Percentiles rank a stretch among this genome's conserved stretches.
Evolutionary conservation across 495 filamentous ascomycete genomes (phyloP).

Genomic region (Acidomyces sp.): DNA sequence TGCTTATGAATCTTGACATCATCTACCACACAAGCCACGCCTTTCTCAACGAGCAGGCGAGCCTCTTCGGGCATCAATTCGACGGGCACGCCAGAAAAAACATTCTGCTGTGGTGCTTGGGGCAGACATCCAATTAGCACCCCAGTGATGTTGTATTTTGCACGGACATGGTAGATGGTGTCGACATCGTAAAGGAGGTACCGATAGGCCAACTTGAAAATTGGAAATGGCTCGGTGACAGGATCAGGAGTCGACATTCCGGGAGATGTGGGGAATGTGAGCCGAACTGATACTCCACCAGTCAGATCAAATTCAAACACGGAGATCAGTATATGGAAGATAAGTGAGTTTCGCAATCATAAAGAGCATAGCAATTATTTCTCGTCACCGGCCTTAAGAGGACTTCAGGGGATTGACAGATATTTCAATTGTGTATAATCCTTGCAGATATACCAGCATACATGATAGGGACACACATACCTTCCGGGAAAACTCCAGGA

Average conservation of each 20-base stretch:
- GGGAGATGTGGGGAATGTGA: too few relatives aligned
- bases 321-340: too few relatives aligned
- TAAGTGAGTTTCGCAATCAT: too few relatives aligned
- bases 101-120: constrained; percentile 85
- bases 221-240: constrained; percentile 46
- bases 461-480: too few relatives aligned
- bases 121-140: constrained; percentile 78
- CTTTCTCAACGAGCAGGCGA: constrained; percentile 65
- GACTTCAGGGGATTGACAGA: constrained; percentile 84
- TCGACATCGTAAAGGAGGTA: constrained; percentile 85
- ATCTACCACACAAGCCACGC: constrained; percentile 65
- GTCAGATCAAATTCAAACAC: too few relatives aligned
- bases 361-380: constrained; percentile 25
- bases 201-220: constrained; percentile 65
- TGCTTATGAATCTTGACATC: constrained; percentile 53
- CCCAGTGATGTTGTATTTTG: constrained; percentile 72
- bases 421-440: constrained; percentile 57
- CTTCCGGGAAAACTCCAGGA: not conserved
- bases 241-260: too few relatives aligned
- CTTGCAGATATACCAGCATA: too few relatives aligned
- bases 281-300: too few relatives aligned
- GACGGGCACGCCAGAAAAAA: constrained; percentile 78
- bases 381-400: constrained; percentile 23
- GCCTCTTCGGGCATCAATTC: constrained; percentile 88
- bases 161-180: constrained; percentile 63